Conservation (phyloP, 169 alveolate genomes). For the Plasmodium cynomolgi region DNA sequence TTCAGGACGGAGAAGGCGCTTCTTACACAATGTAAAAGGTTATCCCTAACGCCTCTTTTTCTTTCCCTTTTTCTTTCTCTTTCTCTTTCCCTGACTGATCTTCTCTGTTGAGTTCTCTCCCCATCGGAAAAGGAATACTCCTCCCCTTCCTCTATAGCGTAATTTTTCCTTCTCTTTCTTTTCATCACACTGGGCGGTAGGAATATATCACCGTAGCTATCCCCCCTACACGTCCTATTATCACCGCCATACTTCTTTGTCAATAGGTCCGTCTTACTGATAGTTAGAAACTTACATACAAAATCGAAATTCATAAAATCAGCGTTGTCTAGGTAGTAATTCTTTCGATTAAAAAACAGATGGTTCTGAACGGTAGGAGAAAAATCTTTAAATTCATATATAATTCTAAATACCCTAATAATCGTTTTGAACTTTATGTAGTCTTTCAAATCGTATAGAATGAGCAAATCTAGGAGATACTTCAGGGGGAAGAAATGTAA, state of each 20-base stretch:
- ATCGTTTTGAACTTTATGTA: slow-evolving; percentile 55
- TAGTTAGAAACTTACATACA: slow-evolving; percentile 34
- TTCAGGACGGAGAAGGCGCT: slow-evolving; percentile 17
- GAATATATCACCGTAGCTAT: slow-evolving; percentile 5
- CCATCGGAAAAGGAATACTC: background rate
- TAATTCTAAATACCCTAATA: slow-evolving; percentile 46
- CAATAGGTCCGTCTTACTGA: background rate
- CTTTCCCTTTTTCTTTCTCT: background rate
- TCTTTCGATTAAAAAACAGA: slow-evolving; percentile 37
- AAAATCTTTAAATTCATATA: slow-evolving; percentile 66
- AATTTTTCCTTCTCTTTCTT: background rate
- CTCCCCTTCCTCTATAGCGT: background rate
- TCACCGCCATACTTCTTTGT: background rate
- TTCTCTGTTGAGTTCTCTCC: background rate
- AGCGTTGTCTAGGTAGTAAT: slow-evolving; percentile 29
- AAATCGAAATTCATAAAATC: slow-evolving; percentile 67
- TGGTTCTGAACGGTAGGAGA: slow-evolving; percentile 18
- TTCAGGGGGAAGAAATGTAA: slow-evolving; percentile 46
- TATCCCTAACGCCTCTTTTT: background rate
- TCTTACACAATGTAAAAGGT: background rate
- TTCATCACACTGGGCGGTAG: background rate
- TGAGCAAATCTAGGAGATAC: slow-evolving; percentile 51
- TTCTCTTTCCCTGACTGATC: background rate
- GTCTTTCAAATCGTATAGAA: slow-evolving; percentile 60
- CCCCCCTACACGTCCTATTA: background rate